phyloP scores from a whole-genome alignment of 805 yeast genomes.

The Ogataea nonfermentans region DNA sequence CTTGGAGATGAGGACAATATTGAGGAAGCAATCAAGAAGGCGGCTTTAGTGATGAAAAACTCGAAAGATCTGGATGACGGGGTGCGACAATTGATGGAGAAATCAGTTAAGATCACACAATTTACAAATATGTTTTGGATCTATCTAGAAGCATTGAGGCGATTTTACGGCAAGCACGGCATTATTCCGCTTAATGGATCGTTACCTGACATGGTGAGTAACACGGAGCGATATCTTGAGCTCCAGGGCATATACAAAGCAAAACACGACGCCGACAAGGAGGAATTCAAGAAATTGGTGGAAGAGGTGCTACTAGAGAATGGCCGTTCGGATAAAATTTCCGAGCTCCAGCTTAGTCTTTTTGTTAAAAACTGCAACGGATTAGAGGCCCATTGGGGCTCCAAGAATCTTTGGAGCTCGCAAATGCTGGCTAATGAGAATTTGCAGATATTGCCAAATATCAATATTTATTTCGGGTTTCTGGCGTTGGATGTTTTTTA shows the following conservation, averaged over 20 bases:
- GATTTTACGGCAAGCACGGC: slow-evolving; percentile 42
- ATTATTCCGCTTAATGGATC: slow-evolving; percentile 70
- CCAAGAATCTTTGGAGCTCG: slow-evolving; percentile 25
- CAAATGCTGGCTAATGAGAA: slow-evolving; percentile 16
- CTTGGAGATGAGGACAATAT: slow-evolving; percentile 36
- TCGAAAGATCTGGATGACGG: slow-evolving; percentile 35
- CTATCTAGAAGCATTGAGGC: slow-evolving; percentile 50
- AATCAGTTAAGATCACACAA: slow-evolving; percentile 24
- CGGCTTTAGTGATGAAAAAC: slow-evolving; percentile 42
- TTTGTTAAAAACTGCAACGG: slow-evolving; percentile 65
- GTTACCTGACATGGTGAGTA: slow-evolving; percentile 87
- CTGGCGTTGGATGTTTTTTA: slow-evolving; percentile 33
- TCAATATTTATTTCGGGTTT: slow-evolving; percentile 43
- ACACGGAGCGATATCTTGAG: slow-evolving; percentile 57
- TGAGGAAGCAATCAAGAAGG: slow-evolving; percentile 37
- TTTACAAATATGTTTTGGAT: slow-evolving; percentile 56
- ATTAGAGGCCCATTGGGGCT: slow-evolving; percentile 50
- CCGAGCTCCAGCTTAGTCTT: slow-evolving; percentile 36
- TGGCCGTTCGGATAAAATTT: slow-evolving; percentile 34
- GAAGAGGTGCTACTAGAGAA: slow-evolving; percentile 25
- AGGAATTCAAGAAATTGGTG: slow-evolving; percentile 37
- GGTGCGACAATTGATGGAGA: slow-evolving; percentile 27
- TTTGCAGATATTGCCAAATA: slow-evolving; percentile 13
- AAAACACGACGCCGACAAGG: slow-evolving; percentile 51
- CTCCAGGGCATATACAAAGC: slow-evolving; percentile 57